Evolutionary conservation across 1,139 yeast species (phyloP).

Genomic region (Yamadazyma triangularis): DNA sequence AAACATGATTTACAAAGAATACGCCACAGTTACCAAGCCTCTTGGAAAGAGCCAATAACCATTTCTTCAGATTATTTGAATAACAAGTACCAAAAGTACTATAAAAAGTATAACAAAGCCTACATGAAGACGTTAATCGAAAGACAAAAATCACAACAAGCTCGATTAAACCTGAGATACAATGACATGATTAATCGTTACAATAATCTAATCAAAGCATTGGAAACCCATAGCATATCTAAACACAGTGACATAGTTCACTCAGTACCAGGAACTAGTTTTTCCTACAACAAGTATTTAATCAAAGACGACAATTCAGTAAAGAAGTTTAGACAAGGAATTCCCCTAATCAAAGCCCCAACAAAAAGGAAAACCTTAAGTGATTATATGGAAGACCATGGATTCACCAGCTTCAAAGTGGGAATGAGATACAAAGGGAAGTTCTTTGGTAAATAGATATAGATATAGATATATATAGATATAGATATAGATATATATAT

Average conservation of each 20-base stretch:
- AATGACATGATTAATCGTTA: conserved; percentile 15
- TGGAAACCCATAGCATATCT: conserved; percentile 19
- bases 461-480: too few relatives aligned
- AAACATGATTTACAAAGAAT: background rate
- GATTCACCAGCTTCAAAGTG: conserved; percentile 21
- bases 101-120: conserved; percentile 12
- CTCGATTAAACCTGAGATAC: conserved; percentile 20
- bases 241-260: conserved; percentile 37
- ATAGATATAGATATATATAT: too few relatives aligned
- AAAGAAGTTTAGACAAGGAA: conserved; percentile 14
- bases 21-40: conserved; percentile 1
- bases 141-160: conserved; percentile 19
- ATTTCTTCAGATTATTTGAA: conserved; percentile 15
- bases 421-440: conserved; percentile 28
- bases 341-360: conserved; percentile 21
- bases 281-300: too few relatives aligned
- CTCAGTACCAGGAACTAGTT: conserved; percentile 14
- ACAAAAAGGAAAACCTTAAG: conserved; percentile 30
- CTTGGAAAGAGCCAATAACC: conserved; percentile 25
- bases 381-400: conserved; percentile 20
- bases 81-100: conserved; percentile 11
- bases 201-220: conserved; percentile 9
- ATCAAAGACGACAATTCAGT: conserved; percentile 5
- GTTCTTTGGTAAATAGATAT: too few relatives aligned
- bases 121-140: conserved; percentile 3